A percentile compares a stretch with the other conserved stretches of the same genome.
phyloP scores from a whole-genome alignment of 257 asterid genomes.

The Solanum pimpinellifolium region DNA sequence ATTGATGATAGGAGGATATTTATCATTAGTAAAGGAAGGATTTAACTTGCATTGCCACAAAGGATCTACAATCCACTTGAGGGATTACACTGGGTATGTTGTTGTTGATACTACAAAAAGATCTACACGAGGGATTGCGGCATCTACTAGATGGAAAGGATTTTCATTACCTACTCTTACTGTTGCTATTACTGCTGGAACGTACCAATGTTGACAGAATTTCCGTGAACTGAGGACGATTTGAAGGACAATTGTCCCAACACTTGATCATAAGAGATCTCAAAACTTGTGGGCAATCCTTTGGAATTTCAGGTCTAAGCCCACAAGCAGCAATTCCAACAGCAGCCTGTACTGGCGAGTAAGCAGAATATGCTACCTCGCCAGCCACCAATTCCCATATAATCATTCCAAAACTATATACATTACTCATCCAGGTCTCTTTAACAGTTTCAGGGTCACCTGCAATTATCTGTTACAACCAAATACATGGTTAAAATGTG shows the following conservation, averaged over 20 bases:
- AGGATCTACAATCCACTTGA: not conserved
- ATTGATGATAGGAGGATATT: not conserved
- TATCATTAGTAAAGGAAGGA: not conserved
- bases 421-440: slow-evolving; percentile 97
- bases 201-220: slow-evolving; percentile 42
- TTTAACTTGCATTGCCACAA: not conserved
- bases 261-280: slow-evolving; percentile 66
- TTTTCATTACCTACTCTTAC: slow-evolving; percentile 30
- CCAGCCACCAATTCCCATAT: slow-evolving; percentile 89
- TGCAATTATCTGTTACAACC: slow-evolving; percentile 58
- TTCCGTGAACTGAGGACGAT: slow-evolving; percentile 84
- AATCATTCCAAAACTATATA: slow-evolving; percentile 85
- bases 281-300: slow-evolving; percentile 67
- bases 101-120: not conserved
- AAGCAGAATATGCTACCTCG: slow-evolving; percentile 86
- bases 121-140: slow-evolving; percentile 1
- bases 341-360: slow-evolving; percentile 98
- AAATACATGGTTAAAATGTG: not conserved
- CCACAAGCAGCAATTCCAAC: slow-evolving; percentile 99
- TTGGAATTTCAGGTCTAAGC: slow-evolving; percentile 88
- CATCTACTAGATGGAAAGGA: slow-evolving; percentile 8
- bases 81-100: not conserved
- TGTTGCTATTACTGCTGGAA: slow-evolving; percentile 21
- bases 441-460: slow-evolving; percentile 91
- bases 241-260: slow-evolving; percentile 82